Conservation (phyloP, 176 grass and related monocot species). For the Ananas comosus region DNA sequence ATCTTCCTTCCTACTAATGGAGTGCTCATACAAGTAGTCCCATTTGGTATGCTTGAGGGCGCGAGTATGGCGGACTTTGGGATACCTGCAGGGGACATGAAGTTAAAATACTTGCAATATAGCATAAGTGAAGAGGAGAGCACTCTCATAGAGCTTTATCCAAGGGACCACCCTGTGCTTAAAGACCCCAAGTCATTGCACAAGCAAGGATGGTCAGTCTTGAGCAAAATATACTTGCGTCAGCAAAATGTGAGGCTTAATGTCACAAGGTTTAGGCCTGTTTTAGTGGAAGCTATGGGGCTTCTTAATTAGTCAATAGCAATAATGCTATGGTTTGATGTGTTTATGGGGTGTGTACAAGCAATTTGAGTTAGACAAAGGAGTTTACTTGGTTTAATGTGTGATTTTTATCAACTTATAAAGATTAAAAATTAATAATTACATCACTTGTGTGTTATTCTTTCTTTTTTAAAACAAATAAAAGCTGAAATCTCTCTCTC, state of each 20-base stretch:
- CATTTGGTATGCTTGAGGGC: conserved; percentile 44
- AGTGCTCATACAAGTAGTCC: conserved; percentile 56
- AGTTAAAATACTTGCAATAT: conserved; percentile 66
- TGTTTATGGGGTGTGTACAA: not conserved
- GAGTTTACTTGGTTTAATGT: no score
- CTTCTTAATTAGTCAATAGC: not conserved
- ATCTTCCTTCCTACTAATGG: conserved; percentile 63
- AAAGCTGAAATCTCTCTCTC: no score
- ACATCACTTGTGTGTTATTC: no score
- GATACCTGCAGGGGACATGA: conserved; percentile 32
- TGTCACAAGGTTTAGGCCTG: conserved; percentile 29
- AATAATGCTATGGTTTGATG: not conserved
- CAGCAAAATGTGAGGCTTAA: conserved; percentile 61
- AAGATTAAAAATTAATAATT: no score
- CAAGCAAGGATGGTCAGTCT: conserved; percentile 41
- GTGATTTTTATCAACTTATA: no score
- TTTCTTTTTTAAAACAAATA: no score
- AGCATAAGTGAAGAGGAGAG: conserved; percentile 59
- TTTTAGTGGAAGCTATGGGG: conserved; percentile 30
- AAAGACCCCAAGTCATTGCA: conserved; percentile 37
- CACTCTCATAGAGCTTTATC: conserved; percentile 46
- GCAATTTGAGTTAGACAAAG: not conserved
- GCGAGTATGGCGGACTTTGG: conserved; percentile 37
- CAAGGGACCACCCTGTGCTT: conserved; percentile 43
- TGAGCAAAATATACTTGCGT: conserved; percentile 36